These are phyloP conservation scores for Rutstroemia sp. DNA, from an alignment of 2,329 filamentous ascomycete genomes.

Conservation along the genomic window DNA sequence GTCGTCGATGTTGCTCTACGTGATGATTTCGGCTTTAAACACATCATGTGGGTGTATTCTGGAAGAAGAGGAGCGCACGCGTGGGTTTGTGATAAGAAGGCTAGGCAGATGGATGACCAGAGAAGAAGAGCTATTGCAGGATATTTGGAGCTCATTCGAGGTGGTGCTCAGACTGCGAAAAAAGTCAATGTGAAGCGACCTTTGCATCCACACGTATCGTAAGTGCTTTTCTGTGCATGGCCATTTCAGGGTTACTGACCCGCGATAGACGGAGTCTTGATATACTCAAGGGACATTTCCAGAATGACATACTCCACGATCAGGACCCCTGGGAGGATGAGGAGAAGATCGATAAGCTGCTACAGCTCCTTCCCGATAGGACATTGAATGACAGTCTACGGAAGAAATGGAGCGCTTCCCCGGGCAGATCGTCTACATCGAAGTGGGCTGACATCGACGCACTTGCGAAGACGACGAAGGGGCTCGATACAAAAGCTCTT, in stretches of 20 bases:
- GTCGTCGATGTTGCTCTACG: constrained; percentile 80
- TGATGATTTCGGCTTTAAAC: constrained; percentile 93
- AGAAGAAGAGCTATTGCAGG: constrained; percentile 78
- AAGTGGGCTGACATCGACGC: constrained; percentile 96
- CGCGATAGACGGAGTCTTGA: constrained; percentile 66
- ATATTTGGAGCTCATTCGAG: constrained; percentile 85
- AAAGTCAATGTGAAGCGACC: constrained; percentile 78
- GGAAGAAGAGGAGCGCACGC: constrained; percentile 94
- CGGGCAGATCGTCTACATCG: constrained; percentile 63
- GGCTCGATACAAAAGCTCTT: constrained; percentile 65
- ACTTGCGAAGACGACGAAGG: constrained; percentile 67
- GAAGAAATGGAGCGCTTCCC: constrained; percentile 85
- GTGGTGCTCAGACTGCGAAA: constrained; percentile 79
- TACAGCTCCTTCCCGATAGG: constrained; percentile 78
- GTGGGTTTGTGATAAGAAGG: constrained; percentile 92
- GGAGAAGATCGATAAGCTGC: constrained; percentile 67
- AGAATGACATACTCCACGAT: constrained; percentile 68
- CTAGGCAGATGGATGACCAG: constrained; percentile 76
- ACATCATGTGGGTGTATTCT: constrained; percentile 98
- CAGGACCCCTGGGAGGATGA: constrained; percentile 78
- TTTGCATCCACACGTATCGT: constrained; percentile 81
- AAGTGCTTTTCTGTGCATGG: constrained; percentile 26
- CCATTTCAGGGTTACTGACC: constrained; percentile 6
- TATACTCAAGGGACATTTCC: constrained; percentile 77
- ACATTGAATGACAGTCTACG: constrained; percentile 69